Evolutionary conservation across 2,329 filamentous ascomycete species (phyloP), one percentile per base, ranked within the genome.

Genomic region (Cyphellophora europaea): DNA sequence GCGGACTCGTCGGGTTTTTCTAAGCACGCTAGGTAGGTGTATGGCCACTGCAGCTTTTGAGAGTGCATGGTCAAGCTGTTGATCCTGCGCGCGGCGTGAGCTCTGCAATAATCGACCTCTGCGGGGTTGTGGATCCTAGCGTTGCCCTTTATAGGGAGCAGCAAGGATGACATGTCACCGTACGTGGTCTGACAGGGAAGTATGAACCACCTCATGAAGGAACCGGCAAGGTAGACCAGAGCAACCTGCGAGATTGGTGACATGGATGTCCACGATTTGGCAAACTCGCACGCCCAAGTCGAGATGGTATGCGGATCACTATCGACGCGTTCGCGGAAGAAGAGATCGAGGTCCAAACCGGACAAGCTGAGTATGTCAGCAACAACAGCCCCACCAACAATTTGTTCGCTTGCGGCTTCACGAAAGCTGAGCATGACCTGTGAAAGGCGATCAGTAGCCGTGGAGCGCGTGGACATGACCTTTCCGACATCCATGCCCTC

Each of bases 241-340:
- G 21, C n/a, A n/a, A 25, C 8, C n/a, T 25, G 21, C 21, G 21
- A 25, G 21, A 25, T n/a, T 25, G 21, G 21, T 8, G 21, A 8
- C n/a, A 25, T n/a, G 21, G n/a, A 8, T 25, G 8, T 25, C 21
- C 8, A 25, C 8, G 21, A 8, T 13, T 28, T 23, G 30, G 35
- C 30, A 14, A 37, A 32, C 11, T 37, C 35, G 17, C 35, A 37
- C 8, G 30, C 35, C 35, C 29, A 32, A 10, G 29, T 33, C 30
- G 35, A 37, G n/a, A 37, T 30, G 11, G 19, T 32, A 13, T 37
- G 35, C 17, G 14, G n/a, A 12, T 37, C 35, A 13, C 18, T 27
- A 14, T 29, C 25, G 8, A 15, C 18, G 10, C 35, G 35, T 16
- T 32, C 21, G 14, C 35, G 35, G 35, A 32, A 37, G 19, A 32